Percentiles rank a stretch among this genome's conserved stretches.
These are phyloP conservation scores for Oldenlandia corymbosa DNA, from an alignment of 257 asterid species.

Conservation along the genomic window DNA sequence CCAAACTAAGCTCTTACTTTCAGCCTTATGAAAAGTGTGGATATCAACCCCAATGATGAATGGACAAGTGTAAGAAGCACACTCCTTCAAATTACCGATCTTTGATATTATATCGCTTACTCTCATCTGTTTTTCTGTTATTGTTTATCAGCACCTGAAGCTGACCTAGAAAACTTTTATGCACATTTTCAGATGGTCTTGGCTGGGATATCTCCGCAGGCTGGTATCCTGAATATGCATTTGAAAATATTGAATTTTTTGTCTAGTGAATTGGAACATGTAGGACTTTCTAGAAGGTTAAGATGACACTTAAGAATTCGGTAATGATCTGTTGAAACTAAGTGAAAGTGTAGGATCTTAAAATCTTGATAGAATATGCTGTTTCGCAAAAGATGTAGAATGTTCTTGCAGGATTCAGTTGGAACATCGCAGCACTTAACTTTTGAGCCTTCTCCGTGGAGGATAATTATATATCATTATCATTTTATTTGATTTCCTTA, in stretches of 20 bases:
- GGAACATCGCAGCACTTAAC: background rate
- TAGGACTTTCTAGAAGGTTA: background rate
- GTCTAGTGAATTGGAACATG: background rate
- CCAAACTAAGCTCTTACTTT: conserved; percentile 26
- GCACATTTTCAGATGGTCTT: conserved; percentile 59
- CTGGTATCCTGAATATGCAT: conserved; percentile 56
- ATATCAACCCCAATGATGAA: conserved; percentile 81
- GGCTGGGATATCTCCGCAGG: conserved; percentile 90
- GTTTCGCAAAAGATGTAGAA: background rate
- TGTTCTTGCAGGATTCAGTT: background rate
- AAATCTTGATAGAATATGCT: background rate
- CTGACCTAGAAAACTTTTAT: background rate
- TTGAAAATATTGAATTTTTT: background rate
- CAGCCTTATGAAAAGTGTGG: conserved; percentile 94
- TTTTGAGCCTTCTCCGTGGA: background rate
- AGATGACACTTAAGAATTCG: background rate
- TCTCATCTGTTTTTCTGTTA: conserved; percentile 3
- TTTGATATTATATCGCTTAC: conserved; percentile 10
- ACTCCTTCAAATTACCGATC: background rate
- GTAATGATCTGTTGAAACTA: background rate
- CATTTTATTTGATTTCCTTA: conserved; percentile 31
- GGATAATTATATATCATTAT: background rate
- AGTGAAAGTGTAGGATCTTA: background rate
- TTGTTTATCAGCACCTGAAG: conserved; percentile 10
- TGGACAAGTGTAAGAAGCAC: conserved; percentile 73